Evolutionary conservation across 2,329 filamentous ascomycete genomes (phyloP), one percentile per base, ranked within the genome.

Genomic region (Fusarium sp.): DNA sequence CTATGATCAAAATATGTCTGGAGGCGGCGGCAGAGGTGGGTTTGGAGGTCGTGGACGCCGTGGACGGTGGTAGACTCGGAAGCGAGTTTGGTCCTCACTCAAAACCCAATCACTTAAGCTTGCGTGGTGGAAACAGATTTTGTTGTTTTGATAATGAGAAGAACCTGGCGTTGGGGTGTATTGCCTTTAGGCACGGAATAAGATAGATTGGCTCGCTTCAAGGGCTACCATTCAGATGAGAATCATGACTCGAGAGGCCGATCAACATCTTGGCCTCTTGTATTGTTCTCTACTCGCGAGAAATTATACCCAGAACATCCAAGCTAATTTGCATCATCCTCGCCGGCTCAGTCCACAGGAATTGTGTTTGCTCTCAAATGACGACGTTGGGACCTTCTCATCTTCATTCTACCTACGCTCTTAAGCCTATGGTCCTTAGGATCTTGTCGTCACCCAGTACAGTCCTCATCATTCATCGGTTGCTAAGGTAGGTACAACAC

Each of bases 1-100:
- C 28, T 85, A 84, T 66, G 84, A 85, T 25, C 82, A 84, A 66
- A 78, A 74, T 52, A 85, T 85, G 83, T 78, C 80, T 5, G 81
- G 77, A 19, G 76, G 78, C 9, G 74, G 77, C 6, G 77, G 79
- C 8, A 79, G 79, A 8, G 79, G 79, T 23, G 79, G 81, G 14
- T 74, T 71, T 55, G 69, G 74, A 26, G 73, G 74, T 8, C 74
- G 74, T 34, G 74, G 74, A 49, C 71, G 74, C 49, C 67, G 74
- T 7, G 74, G 72, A 18, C 61, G 74, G 26, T 76, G 74, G 74
- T 74, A 66, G 41, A 26, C 2, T 12, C 8, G 6, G 6, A 21
- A 10, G 30, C 45, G 12, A 30, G 7, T 6, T 16, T 16, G 13
- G 28, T 48, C n/a, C 41, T 14, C 7, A 37, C n/a, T 2, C 3